Conservation (phyloP, 768 basidiomycete genomes). For the Gautieria morchelliformis region DNA sequence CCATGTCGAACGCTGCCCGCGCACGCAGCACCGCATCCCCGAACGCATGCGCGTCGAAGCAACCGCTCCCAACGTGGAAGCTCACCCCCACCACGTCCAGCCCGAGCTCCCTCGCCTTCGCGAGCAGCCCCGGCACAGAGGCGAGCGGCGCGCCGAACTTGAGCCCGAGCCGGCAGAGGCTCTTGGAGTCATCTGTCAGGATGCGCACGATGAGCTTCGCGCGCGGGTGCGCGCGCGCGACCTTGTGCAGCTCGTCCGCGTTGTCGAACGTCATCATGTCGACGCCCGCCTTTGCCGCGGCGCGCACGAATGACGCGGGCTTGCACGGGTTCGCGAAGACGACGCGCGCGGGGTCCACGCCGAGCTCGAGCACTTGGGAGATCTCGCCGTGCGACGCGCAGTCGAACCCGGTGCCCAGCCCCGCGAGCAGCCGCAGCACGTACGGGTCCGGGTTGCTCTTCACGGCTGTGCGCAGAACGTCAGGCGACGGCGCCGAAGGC, state of each 20-base stretch:
- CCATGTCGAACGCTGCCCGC: constrained; percentile 81
- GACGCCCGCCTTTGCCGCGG: constrained; percentile 70
- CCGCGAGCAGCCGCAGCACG: constrained; percentile 81
- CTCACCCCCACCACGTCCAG: constrained; percentile 90
- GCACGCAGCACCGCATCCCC: constrained; percentile 83
- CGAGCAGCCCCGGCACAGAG: constrained; percentile 69
- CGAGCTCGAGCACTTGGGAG: constrained; percentile 66
- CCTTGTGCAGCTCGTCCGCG: constrained; percentile 89
- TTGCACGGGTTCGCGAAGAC: constrained; percentile 99
- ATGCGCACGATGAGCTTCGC: constrained; percentile 91
- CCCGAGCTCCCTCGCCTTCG: constrained; percentile 65
- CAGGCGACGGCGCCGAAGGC: too few relatives aligned
- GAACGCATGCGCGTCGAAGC: constrained; percentile 87
- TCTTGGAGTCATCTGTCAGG: constrained; percentile 95
- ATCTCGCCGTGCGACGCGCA: constrained; percentile 97
- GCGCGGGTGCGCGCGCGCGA: constrained; percentile 65
- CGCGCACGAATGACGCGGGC: constrained; percentile 84
- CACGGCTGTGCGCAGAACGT: constrained; percentile 47
- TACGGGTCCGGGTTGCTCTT: constrained; percentile 99
- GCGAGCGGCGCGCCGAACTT: constrained; percentile 92
- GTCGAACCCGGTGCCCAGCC: constrained; percentile 90
- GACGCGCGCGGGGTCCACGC: constrained; percentile 70
- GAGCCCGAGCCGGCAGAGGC: constrained; percentile 83
- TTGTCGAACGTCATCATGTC: constrained; percentile 99
- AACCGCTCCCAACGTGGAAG: constrained; percentile 97